Evolutionary conservation across 1,284 basidiomycete species (phyloP).

Genomic region (Microbotryum silenes-acaulis): DNA sequence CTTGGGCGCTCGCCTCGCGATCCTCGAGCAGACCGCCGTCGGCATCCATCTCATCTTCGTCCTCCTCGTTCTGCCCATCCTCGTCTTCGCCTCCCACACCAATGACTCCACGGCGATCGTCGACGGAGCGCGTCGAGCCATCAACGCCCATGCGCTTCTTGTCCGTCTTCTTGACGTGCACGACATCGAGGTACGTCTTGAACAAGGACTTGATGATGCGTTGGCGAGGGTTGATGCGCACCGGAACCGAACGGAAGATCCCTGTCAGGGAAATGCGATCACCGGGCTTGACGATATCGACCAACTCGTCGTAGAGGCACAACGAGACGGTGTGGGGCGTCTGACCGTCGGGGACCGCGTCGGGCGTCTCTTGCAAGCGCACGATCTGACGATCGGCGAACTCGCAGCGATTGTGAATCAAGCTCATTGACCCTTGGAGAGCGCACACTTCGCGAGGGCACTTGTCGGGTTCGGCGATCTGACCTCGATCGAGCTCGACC

Average conservation of each 20-base stretch:
- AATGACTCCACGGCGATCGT: constrained; percentile 37
- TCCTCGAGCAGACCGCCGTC: constrained; percentile 47
- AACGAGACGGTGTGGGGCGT: constrained; percentile 95
- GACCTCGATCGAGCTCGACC: constrained; percentile 91
- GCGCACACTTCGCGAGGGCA: constrained; percentile 91
- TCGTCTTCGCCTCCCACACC: constrained; percentile 35
- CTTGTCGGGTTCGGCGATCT: constrained; percentile 82
- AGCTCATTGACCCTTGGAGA: constrained; percentile 77
- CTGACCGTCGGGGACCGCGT: constrained; percentile 94
- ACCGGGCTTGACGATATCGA: constrained; percentile 89
- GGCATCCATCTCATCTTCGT: constrained; percentile 62
- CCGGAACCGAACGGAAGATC: constrained; percentile 88
- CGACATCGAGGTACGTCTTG: constrained; percentile 93
- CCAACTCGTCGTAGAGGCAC: constrained; percentile 93
- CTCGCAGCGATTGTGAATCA: constrained; percentile 94
- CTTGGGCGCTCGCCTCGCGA: constrained; percentile 45
- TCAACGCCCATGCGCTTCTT: constrained; percentile 66
- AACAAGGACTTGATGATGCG: constrained; percentile 89
- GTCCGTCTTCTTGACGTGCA: constrained; percentile 76
- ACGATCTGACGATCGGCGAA: constrained; percentile 94
- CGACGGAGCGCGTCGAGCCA: constrained; percentile 59
- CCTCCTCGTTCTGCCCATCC: constrained; percentile 38
- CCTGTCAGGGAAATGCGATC: constrained; percentile 86
- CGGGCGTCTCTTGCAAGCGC: constrained; percentile 92
- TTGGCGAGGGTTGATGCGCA: constrained; percentile 85